Evolutionary conservation across 805 yeast genomes (phyloP), one percentile per base, ranked within the genome.

Genomic region (Ogataea philodendri): DNA sequence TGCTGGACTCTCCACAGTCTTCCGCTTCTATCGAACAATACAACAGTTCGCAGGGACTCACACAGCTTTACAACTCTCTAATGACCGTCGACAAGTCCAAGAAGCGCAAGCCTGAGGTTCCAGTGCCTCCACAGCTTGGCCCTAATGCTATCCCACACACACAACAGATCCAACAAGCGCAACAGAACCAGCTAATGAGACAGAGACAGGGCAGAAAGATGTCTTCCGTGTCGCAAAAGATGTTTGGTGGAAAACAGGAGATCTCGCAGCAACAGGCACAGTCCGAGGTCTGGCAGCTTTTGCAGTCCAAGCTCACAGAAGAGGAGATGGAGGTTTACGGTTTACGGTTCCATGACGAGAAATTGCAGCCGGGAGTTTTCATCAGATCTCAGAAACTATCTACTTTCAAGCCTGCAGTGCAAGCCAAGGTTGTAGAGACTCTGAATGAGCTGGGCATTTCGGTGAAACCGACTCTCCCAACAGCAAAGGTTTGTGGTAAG

Each of bases 271-370:
- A 33, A 5, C 42, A 47, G 27, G 32, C 54, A 11, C 40, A 51
- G 39, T 39, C 53, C 23, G 64, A 59, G 32, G 48, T 56, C 9
- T 51, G 51, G 34, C 50, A 50, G 42, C 57, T 69, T 35, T 55
- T 81, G 23, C 66, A 73, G 32, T 72, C 73, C 54, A 70, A 76
- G 26, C 70, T 89, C 32, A 74, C 85, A 1, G 68, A 75, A 14
- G 82, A 84, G 49, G 96, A 89, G 52, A 89, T 87, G 60, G 84
- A 78, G 39, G 80, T 86, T 0, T 84, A 81, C 51, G 98, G 98
- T 9, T 72, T 93, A 23, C 67, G 78, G 32, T 81, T 82, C 44
- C 95, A 85, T 59, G 81, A 77, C 9, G 90, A 83, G 41, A 76
- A 78, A 46, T 54, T 84, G 6, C 72, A 72, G 4, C 82, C 94